Percentiles rank a stretch among this genome's conserved stretches.
Evolutionary conservation across 345 rosid genomes (phyloP).

Genomic region (Raphanus raphanistrum): DNA sequence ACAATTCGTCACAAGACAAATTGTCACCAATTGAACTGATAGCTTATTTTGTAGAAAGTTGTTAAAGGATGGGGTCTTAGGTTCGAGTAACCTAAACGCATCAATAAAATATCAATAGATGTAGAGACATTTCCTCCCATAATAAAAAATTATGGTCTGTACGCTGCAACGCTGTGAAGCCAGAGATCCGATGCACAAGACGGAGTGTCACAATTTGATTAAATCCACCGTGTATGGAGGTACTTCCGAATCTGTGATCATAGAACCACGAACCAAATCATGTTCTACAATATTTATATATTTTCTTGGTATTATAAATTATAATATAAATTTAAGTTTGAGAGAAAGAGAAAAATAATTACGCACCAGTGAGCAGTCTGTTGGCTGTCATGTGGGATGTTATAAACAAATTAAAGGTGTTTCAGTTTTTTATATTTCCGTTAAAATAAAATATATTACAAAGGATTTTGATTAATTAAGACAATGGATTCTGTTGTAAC

Average conservation of each 20-base stretch:
- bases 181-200: no score
- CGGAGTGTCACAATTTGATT: neutral
- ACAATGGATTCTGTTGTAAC: conserved; percentile 39
- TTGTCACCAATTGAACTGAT: no score
- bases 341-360: conserved; percentile 32
- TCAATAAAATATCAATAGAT: no score
- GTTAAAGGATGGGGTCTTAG: no score
- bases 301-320: neutral
- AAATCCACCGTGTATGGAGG: conserved; percentile 28
- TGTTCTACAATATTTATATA: conserved; percentile 30
- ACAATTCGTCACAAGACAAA: no score
- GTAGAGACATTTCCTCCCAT: no score
- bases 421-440: neutral
- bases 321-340: conserved; percentile 9
- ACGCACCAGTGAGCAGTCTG: conserved; percentile 34
- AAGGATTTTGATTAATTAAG: neutral
- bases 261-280: conserved; percentile 42
- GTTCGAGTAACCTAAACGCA: no score
- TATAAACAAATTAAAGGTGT: conserved; percentile 5
- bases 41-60: no score
- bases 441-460: neutral
- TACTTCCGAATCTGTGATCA: conserved; percentile 42
- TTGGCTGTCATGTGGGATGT: conserved; percentile 43
- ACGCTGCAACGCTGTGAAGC: no score
- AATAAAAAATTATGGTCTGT: no score